phyloP scores from a whole-genome alignment of 306 rosid genomes.

The Sicyos baderoa region DNA sequence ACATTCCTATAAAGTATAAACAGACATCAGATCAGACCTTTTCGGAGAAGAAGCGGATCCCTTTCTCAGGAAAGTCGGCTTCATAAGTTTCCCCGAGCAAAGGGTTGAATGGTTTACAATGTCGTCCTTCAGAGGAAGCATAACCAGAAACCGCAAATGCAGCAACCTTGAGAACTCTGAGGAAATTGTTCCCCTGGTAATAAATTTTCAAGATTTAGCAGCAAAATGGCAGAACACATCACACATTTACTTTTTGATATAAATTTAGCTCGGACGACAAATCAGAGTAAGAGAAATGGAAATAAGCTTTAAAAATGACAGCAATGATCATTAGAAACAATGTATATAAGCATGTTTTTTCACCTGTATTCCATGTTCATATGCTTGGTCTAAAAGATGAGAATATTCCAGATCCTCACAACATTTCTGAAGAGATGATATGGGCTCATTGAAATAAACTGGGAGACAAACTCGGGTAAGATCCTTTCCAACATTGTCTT shows the following conservation, averaged over 20 bases:
- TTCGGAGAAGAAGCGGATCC: constrained; percentile 92
- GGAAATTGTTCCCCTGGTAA: constrained; percentile 81
- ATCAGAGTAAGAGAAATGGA: background rate
- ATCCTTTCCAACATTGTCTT: constrained; percentile 98
- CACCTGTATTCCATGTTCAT: constrained; percentile 75
- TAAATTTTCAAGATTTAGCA: constrained; percentile 12
- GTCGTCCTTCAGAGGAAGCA: constrained; percentile 94
- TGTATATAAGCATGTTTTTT: constrained; percentile 14
- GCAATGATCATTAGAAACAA: background rate
- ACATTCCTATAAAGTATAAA: constrained; percentile 8
- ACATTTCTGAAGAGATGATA: constrained; percentile 94
- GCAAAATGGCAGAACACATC: background rate
- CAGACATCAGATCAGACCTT: constrained; percentile 61
- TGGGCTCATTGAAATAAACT: constrained; percentile 95
- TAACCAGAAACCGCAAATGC: constrained; percentile 97
- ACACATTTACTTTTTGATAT: background rate
- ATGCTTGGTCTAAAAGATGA: constrained; percentile 78
- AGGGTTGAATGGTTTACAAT: constrained; percentile 96
- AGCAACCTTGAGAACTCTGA: constrained; percentile 73
- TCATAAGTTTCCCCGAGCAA: constrained; percentile 97
- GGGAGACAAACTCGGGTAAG: constrained; percentile 93
- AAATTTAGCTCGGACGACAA: background rate
- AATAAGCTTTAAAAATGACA: too few relatives aligned
- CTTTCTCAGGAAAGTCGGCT: constrained; percentile 88
- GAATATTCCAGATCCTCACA: constrained; percentile 95